Percentiles rank a stretch among this genome's conserved stretches.
Conservation (phyloP, 2,329 filamentous ascomycete genomes). For the Aureobasidium sp. region DNA sequence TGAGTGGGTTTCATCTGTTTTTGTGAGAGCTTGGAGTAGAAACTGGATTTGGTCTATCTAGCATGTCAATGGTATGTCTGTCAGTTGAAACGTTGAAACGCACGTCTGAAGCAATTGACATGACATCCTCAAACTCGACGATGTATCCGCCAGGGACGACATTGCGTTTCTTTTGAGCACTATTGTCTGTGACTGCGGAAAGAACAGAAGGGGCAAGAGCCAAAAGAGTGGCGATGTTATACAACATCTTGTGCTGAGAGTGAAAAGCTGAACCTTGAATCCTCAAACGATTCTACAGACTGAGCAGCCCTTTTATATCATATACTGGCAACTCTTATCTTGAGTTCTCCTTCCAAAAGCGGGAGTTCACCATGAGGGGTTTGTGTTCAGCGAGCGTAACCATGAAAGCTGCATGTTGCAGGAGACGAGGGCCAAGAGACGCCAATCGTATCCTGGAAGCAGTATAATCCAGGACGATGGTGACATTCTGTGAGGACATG, state of each 20-base stretch:
- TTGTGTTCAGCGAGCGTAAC: constrained; percentile 11
- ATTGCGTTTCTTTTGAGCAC: neutral
- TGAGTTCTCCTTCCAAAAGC: constrained; percentile 9
- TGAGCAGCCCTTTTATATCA: neutral
- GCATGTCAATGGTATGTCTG: neutral
- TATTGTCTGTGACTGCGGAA: neutral
- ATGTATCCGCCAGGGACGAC: constrained; percentile 21
- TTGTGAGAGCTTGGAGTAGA: constrained; percentile 15
- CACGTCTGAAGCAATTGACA: constrained; percentile 10
- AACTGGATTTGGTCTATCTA: constrained; percentile 9
- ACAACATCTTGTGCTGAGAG: constrained; percentile 2
- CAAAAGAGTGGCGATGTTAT: constrained; percentile 10
- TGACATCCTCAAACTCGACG: constrained; percentile 19
- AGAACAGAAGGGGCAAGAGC: constrained; percentile 14
- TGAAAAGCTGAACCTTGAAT: neutral
- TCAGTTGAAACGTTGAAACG: neutral
- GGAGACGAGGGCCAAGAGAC: constrained; percentile 9
- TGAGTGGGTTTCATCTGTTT: constrained; percentile 19
- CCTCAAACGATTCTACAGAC: too few relatives aligned
- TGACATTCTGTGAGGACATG: neutral
- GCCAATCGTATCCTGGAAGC: constrained; percentile 4
- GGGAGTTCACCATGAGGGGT: constrained; percentile 2
- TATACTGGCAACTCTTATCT: neutral
- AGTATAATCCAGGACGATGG: neutral
- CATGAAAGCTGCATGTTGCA: constrained; percentile 11